Conservation (phyloP, 495 filamentous ascomycete species). For the Penicillium odoratum region DNA sequence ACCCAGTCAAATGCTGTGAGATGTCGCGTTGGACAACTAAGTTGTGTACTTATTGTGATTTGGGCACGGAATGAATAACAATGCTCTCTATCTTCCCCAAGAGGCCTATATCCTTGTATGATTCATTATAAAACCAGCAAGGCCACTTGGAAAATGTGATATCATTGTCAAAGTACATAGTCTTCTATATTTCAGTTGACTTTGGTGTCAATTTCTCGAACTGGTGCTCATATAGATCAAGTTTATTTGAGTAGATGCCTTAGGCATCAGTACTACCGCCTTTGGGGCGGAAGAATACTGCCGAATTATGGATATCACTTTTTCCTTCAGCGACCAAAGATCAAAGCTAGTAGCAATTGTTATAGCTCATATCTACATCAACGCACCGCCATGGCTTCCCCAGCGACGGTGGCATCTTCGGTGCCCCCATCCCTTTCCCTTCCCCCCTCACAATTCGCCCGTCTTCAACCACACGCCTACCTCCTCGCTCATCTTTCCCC, state of each 20-base stretch:
- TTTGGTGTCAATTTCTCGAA: too few relatives aligned
- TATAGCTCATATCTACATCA: neutral
- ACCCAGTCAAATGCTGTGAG: too few relatives aligned
- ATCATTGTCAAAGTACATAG: too few relatives aligned
- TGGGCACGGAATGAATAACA: too few relatives aligned
- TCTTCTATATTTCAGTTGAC: too few relatives aligned
- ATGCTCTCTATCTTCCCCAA: too few relatives aligned
- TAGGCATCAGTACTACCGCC: constrained; percentile 16
- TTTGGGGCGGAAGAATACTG: constrained; percentile 34
- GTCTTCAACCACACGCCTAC: constrained; percentile 83
- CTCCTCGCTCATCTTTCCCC: constrained; percentile 82
- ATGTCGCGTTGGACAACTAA: constrained; percentile 13
- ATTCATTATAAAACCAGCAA: too few relatives aligned
- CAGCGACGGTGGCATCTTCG: constrained; percentile 24
- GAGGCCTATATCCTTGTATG: too few relatives aligned
- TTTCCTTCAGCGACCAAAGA: constrained; percentile 14
- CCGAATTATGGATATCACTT: constrained; percentile 27
- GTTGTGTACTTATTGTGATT: too few relatives aligned
- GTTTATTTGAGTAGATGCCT: neutral
- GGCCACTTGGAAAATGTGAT: too few relatives aligned
- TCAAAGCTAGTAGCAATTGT: neutral
- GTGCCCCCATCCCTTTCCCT: constrained; percentile 60
- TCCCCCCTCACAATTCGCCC: constrained; percentile 80
- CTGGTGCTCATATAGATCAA: neutral
- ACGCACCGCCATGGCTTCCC: constrained; percentile 25